phyloP scores from a whole-genome alignment of 2,329 filamentous ascomycete genomes.

The Anthostomella pinea region DNA sequence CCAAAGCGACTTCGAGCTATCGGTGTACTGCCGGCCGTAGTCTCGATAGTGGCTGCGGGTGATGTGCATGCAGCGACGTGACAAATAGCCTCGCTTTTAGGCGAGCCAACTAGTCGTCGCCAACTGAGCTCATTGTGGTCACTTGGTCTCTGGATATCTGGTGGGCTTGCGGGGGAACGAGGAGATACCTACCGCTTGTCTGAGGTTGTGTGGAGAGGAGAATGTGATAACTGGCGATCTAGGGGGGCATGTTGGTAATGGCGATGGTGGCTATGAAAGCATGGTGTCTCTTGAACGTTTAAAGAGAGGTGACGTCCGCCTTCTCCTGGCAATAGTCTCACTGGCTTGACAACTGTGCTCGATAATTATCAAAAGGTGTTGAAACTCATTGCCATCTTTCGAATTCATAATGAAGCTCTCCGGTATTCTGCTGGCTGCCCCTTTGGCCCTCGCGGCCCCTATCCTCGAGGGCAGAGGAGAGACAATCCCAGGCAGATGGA shows the following conservation, averaged over 20 bases:
- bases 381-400: background rate
- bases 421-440: slow-evolving; percentile 14
- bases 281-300: too few species aligned
- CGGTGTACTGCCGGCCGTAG: background rate
- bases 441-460: slow-evolving; percentile 24
- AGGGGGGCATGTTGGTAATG: too few species aligned
- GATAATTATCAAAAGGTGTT: background rate
- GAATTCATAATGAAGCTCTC: slow-evolving; percentile 25
- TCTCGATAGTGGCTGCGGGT: background rate
- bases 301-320: too few species aligned
- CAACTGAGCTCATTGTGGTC: too few species aligned
- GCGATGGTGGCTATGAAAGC: too few species aligned
- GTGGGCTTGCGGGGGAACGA: too few species aligned
- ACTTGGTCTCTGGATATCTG: too few species aligned
- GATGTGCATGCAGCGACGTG: slow-evolving; percentile 1
- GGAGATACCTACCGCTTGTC: too few species aligned
- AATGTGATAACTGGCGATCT: too few species aligned
- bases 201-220: too few species aligned
- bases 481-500: slow-evolving; percentile 26
- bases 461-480: slow-evolving; percentile 21
- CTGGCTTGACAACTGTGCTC: background rate
- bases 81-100: background rate
- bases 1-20: slow-evolving; percentile 1
- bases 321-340: background rate
- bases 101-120: too few species aligned